A percentile compares a stretch with the other conserved stretches of the same genome.
These are phyloP conservation scores for Thermomucor indicae-seudaticae DNA, from an alignment of 371 early-diverging fungal genomes.

Conservation along the genomic window DNA sequence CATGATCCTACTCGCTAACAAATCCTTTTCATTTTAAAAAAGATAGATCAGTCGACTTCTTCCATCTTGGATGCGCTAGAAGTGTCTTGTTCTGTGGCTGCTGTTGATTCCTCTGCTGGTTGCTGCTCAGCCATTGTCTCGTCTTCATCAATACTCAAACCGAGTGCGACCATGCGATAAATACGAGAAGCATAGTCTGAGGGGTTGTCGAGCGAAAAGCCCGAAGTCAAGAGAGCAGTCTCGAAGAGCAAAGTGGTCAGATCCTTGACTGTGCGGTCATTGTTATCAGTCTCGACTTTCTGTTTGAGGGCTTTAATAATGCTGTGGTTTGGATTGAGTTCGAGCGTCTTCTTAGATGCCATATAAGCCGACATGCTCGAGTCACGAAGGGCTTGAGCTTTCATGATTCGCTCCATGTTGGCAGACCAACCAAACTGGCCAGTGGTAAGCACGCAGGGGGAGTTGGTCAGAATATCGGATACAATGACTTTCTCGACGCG, in stretches of 20 bases:
- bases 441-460: constrained; percentile 97
- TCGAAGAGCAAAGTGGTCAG: constrained; percentile 91
- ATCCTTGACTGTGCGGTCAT: constrained; percentile 97
- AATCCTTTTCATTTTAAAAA: too few species aligned
- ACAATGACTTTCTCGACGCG: constrained; percentile 97
- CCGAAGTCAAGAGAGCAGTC: constrained; percentile 92
- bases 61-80: constrained; percentile 93
- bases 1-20: too few species aligned
- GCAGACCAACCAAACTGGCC: constrained; percentile 98
- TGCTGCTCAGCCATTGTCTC: constrained; percentile 50
- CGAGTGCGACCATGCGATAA: constrained; percentile 97
- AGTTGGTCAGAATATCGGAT: constrained; percentile 90
- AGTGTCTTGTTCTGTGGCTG: constrained; percentile 53
- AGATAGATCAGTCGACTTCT: constrained; percentile 96
- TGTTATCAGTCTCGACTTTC: constrained; percentile 86
- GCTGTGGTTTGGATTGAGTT: constrained; percentile 94
- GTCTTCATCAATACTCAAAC: constrained; percentile 89
- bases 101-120: constrained; percentile 11
- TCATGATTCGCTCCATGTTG: constrained; percentile 99
- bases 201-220: constrained; percentile 96
- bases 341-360: constrained; percentile 97
- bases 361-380: constrained; percentile 94
- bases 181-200: constrained; percentile 90
- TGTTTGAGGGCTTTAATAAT: constrained; percentile 91
- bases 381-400: constrained; percentile 98